phyloP scores from a whole-genome alignment of 2,329 filamentous ascomycete species.

The Bipolaris gigantea region DNA sequence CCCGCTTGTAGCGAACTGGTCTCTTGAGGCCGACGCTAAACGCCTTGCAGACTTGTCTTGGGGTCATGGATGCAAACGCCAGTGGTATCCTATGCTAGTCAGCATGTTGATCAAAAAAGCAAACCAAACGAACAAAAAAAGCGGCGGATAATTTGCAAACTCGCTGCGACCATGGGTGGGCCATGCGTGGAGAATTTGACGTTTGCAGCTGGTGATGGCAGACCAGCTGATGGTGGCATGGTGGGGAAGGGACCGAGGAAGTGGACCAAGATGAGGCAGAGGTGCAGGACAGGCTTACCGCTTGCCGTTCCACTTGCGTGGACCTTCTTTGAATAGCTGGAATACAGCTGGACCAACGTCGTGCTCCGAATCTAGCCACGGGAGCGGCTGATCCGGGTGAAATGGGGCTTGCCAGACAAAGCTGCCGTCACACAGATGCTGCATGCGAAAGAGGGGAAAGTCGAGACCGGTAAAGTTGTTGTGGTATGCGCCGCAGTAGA shows the following conservation, averaged over 20 bases:
- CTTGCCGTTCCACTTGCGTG: conserved; percentile 77
- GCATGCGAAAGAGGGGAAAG: conserved; percentile 96
- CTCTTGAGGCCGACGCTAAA: conserved; percentile 79
- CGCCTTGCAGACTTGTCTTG: conserved; percentile 75
- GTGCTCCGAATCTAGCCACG: conserved; percentile 95
- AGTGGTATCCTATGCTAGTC: conserved; percentile 69
- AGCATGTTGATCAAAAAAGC: conserved; percentile 27
- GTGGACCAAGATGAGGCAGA: conserved; percentile 26
- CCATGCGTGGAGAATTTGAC: conserved; percentile 17
- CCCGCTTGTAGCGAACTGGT: conserved; percentile 75
- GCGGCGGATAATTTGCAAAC: conserved; percentile 17
- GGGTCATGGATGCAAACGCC: conserved; percentile 86
- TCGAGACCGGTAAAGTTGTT: conserved; percentile 95
- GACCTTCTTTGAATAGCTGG: conserved; percentile 93
- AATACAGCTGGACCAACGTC: conserved; percentile 90
- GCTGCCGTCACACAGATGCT: conserved; percentile 78
- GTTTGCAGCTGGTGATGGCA: conserved; percentile 13
- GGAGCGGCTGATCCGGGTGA: conserved; percentile 82
- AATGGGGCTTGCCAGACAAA: conserved; percentile 95
- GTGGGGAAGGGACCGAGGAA: conserved; percentile 26
- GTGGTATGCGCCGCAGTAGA: conserved; percentile 97
- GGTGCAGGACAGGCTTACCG: conserved; percentile 53
- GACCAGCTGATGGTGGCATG: conserved; percentile 25
- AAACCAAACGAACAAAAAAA: conserved; percentile 1
- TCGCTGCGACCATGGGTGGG: conserved; percentile 7